Base-by-base conservation (phyloP, 2,329 filamentous ascomycete species). In the Colletotrichum sp. region DNA sequence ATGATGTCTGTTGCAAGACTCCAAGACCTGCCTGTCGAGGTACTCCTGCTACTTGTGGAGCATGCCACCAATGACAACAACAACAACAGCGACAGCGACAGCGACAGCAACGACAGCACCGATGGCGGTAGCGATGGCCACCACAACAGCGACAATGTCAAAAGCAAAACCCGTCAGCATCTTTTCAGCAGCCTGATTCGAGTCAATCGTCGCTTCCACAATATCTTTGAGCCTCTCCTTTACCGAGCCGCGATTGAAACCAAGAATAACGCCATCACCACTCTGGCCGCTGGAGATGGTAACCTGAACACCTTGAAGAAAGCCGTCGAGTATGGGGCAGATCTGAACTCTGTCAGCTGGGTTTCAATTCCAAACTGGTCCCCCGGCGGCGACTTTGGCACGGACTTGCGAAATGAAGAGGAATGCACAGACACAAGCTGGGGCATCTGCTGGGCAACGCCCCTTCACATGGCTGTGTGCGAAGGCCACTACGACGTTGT, bases 301-400 rank as follows among this genome's bases (percentile, higher is more conserved):
- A 22, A 0, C 0, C 6, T 48, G 3, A n/a, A 22, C 0, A 48
- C 44, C 19, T 13, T 48, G 19, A 22, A 48, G 6, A 48, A 48
- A 48, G 44, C 44, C 44, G 44, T 48, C 44, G n/a, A 48, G 44
- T 48, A 48, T 48, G 44, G 44, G 1, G 44, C 44, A 0, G n/a
- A 48, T 3, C 44, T 48, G 44, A 48, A 48, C n/a, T 0, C 0
- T 7, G 44, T 12, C 0, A 48, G 6, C 3, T 48, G 44, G 44
- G 44, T 48, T 13, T n/a, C 44, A 8, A n/a, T 48, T 12, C 19
- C 39, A 1, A n/a, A 48, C 1, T 48, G 39, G 39, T n/a, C 5
- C 5, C 19, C 11, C 3, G 3, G 3, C 0, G 19, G 39, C 4
- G 6, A 48, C 2, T 1, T 44, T 44, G 16, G 0, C 36, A 6